A percentile compares a stretch with the other conserved stretches of the same genome.
phyloP scores from a whole-genome alignment of 1,284 basidiomycete species.

The Neonothopanus nambi region DNA sequence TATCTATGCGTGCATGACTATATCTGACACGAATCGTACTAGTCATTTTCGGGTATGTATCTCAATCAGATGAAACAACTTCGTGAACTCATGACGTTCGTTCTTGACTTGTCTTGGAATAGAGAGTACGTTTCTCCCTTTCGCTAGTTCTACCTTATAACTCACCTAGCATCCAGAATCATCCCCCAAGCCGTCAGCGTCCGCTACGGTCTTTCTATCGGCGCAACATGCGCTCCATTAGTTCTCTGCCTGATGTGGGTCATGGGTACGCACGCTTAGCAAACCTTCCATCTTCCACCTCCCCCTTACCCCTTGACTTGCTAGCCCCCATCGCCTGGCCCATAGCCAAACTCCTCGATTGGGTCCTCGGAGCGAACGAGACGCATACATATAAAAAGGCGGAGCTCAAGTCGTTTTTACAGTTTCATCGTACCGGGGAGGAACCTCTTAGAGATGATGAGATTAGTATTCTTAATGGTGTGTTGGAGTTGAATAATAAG shows the following conservation, averaged over 20 bases:
- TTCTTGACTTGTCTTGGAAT: not conserved
- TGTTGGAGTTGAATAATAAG: conserved; percentile 84
- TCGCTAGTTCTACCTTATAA: not conserved
- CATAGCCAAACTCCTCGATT: conserved; percentile 85
- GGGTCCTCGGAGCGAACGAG: conserved; percentile 71
- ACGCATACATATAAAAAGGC: conserved; percentile 87
- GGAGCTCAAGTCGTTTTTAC: conserved; percentile 90
- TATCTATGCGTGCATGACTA: not conserved
- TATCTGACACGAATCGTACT: not conserved
- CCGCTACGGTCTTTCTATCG: conserved; percentile 87
- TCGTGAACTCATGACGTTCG: not conserved
- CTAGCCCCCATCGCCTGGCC: conserved; percentile 86
- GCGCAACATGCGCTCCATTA: conserved; percentile 83
- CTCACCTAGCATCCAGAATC: conserved; percentile 49
- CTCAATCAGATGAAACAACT: not conserved
- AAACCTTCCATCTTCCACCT: not conserved
- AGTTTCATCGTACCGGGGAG: conserved; percentile 85
- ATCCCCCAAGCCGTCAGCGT: conserved; percentile 90
- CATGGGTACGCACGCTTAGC: conserved; percentile 49
- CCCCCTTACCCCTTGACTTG: no score
- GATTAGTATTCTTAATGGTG: conserved; percentile 86
- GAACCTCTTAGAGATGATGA: conserved; percentile 89
- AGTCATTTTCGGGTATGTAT: conserved; percentile 9
- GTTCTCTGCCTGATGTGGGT: conserved; percentile 82
- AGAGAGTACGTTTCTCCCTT: conserved; percentile 45